Evolutionary conservation across 176 grass and related monocot genomes (phyloP).

Genomic region (Oryza meridionalis): DNA sequence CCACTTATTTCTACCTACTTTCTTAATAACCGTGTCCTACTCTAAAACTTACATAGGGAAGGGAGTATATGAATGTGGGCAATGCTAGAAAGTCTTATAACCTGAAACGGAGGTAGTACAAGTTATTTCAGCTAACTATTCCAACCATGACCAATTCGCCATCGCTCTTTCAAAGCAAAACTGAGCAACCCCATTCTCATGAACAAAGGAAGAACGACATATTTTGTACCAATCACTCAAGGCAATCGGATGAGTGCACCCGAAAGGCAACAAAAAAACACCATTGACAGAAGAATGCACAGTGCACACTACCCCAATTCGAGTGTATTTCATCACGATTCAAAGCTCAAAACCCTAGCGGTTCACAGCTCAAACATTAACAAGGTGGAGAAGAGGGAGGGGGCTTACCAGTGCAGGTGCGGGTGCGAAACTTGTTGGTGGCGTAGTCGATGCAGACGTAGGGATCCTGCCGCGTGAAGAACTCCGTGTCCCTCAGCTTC

Average conservation of each 20-base stretch:
- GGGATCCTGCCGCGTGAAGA: conserved; percentile 84
- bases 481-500: conserved; percentile 84
- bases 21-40: too few relatives aligned
- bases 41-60: too few relatives aligned
- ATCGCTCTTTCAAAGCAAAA: background rate
- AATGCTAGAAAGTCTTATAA: too few relatives aligned
- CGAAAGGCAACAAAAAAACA: background rate
- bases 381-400: background rate
- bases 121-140: background rate
- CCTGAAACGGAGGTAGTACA: too few relatives aligned
- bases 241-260: background rate
- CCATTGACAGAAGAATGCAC: background rate
- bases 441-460: conserved; percentile 89
- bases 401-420: conserved; percentile 70
- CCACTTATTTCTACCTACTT: too few relatives aligned
- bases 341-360: too few relatives aligned
- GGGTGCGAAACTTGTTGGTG: conserved; percentile 68
- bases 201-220: background rate
- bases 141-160: background rate
- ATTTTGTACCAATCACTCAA: background rate
- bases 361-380: background rate
- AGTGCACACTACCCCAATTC: background rate
- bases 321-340: too few relatives aligned
- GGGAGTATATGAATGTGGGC: too few relatives aligned
- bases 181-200: background rate